Percentiles rank a stretch among this genome's conserved stretches.
Conservation (phyloP, 805 yeast genomes). For the Dipodascopsis uninucleata region DNA sequence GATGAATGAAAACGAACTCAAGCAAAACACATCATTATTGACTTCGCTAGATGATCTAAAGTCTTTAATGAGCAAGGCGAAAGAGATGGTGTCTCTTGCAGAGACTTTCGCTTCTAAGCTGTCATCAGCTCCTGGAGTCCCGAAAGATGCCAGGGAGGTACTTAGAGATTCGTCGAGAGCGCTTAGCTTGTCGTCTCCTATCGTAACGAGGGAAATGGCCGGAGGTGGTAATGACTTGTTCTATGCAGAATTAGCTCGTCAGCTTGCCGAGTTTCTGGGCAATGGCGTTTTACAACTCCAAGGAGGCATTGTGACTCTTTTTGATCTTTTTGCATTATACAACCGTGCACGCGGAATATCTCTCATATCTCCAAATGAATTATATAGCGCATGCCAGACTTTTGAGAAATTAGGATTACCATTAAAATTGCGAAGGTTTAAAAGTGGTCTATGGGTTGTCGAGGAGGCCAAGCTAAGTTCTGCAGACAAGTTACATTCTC, state of each 20-base stretch:
- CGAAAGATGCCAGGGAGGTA: slow-evolving; percentile 37
- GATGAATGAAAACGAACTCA: slow-evolving; percentile 50
- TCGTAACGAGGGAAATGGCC: slow-evolving; percentile 38
- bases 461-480: slow-evolving; percentile 39
- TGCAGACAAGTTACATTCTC: slow-evolving; percentile 39
- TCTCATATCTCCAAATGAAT: slow-evolving; percentile 64
- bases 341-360: slow-evolving; percentile 63
- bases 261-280: slow-evolving; percentile 65
- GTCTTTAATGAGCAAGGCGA: slow-evolving; percentile 71
- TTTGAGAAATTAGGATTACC: slow-evolving; percentile 60
- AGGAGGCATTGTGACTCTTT: slow-evolving; percentile 57
- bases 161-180: slow-evolving; percentile 35
- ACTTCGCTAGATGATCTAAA: slow-evolving; percentile 74
- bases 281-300: slow-evolving; percentile 45
- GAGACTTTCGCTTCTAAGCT: slow-evolving; percentile 35
- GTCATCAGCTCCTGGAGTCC: slow-evolving; percentile 34
- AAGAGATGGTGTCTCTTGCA: slow-evolving; percentile 58
- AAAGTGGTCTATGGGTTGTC: slow-evolving; percentile 41
- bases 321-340: slow-evolving; percentile 60
- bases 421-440: slow-evolving; percentile 42
- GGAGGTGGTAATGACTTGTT: slow-evolving; percentile 34
- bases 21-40: slow-evolving; percentile 58
- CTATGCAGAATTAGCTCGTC: slow-evolving; percentile 64
- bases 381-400: slow-evolving; percentile 55
- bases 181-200: slow-evolving; percentile 34